Evolutionary conservation across 164 flowering plant species (phyloP).

Genomic region (Stephania yunnanensis): DNA sequence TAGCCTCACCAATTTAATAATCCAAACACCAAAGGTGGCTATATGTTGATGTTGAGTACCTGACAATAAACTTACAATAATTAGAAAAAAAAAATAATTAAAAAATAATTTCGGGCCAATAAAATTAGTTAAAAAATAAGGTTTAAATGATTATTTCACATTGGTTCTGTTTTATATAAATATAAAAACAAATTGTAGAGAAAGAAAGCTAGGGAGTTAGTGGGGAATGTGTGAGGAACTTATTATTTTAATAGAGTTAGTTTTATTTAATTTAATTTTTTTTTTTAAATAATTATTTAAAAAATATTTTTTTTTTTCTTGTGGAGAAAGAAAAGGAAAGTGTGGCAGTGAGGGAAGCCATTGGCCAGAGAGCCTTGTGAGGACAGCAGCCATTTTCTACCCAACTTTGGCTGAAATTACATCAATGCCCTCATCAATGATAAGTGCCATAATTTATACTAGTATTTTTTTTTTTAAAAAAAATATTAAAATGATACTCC

Average conservation of each 20-base stretch:
- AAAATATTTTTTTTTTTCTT: background rate
- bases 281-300: background rate
- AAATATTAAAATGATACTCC: too few relatives aligned
- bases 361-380: background rate
- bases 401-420: background rate
- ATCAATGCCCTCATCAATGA: background rate
- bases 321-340: background rate
- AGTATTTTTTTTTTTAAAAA: background rate
- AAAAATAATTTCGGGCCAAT: background rate
- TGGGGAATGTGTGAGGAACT: slow-evolving; percentile 7
- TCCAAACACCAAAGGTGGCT: background rate
- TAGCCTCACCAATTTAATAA: background rate
- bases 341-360: background rate
- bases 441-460: background rate
- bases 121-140: background rate
- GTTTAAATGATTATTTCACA: slow-evolving; percentile 3
- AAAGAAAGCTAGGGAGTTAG: background rate
- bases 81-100: background rate
- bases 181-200: background rate
- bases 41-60: background rate
- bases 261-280: too few relatives aligned
- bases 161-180: background rate
- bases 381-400: background rate
- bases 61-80: background rate
- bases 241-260: background rate